Evolutionary conservation across 306 rosid species (phyloP).

Genomic region (Corylus heterophylla): DNA sequence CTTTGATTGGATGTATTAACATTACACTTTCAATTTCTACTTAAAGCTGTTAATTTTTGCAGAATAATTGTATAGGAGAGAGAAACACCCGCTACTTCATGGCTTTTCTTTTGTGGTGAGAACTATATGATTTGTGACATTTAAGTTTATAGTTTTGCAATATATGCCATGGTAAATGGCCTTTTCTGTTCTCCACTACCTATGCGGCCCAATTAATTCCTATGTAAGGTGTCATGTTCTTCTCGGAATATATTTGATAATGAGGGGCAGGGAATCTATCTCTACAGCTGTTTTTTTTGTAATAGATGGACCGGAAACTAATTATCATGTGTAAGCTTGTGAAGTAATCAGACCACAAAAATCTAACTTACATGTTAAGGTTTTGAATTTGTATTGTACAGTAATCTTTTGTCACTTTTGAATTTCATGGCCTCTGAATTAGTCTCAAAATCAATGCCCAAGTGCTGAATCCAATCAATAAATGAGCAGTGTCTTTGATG

Average conservation of each 20-base stretch:
- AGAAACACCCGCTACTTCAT: conserved; percentile 74
- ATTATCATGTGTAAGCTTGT: background rate
- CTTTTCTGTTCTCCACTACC: conserved; percentile 15
- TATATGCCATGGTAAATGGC: conserved; percentile 9
- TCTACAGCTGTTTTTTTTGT: background rate
- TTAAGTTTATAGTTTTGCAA: conserved; percentile 7
- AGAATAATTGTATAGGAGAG: conserved; percentile 99
- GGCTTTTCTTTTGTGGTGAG: conserved; percentile 98
- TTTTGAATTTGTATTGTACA: too few species aligned
- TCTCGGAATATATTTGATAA: background rate
- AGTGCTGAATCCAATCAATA: background rate
- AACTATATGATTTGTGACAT: conserved; percentile 29
- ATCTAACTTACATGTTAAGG: background rate
- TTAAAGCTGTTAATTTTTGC: conserved; percentile 38
- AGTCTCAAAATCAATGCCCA: background rate
- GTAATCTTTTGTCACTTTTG: background rate
- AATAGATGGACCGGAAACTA: background rate
- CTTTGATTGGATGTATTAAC: conserved; percentile 2
- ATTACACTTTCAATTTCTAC: conserved; percentile 23
- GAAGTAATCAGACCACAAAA: background rate
- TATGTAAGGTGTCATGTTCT: background rate
- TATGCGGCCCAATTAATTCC: background rate
- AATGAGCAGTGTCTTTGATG: background rate
- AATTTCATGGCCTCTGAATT: background rate
- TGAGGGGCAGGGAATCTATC: background rate